phyloP scores from a whole-genome alignment of 2,329 filamentous ascomycete species.

The Penicillium janthinellum region DNA sequence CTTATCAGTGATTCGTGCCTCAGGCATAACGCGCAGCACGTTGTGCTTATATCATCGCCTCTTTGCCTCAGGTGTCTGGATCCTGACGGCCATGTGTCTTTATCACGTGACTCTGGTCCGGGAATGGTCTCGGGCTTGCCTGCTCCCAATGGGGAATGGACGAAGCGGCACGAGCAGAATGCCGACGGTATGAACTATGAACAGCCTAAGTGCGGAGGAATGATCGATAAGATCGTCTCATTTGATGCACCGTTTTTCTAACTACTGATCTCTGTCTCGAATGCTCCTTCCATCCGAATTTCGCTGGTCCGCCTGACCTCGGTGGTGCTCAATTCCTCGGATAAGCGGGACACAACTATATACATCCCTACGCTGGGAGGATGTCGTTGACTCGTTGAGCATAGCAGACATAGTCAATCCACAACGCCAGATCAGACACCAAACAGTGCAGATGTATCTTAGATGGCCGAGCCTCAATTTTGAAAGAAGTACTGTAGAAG shows the following conservation, averaged over 20 bases:
- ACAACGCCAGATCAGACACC: neutral
- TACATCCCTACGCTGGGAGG: neutral
- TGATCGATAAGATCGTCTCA: neutral
- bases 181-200: neutral
- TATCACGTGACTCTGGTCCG: neutral
- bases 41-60: neutral
- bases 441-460: neutral
- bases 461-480: neutral
- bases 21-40: neutral
- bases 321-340: neutral
- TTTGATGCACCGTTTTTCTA: neutral
- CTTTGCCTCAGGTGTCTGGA: neutral
- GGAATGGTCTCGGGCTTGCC: neutral
- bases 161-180: neutral
- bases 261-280: neutral
- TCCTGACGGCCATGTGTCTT: neutral
- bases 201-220: neutral
- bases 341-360: neutral
- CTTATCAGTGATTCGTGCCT: conserved; percentile 18
- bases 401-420: neutral
- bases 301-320: neutral
- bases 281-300: conserved; percentile 3
- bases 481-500: neutral
- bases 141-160: neutral
- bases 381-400: neutral